Conservation (phyloP, 1,284 basidiomycete species). For the Fomitopsis betulina region DNA sequence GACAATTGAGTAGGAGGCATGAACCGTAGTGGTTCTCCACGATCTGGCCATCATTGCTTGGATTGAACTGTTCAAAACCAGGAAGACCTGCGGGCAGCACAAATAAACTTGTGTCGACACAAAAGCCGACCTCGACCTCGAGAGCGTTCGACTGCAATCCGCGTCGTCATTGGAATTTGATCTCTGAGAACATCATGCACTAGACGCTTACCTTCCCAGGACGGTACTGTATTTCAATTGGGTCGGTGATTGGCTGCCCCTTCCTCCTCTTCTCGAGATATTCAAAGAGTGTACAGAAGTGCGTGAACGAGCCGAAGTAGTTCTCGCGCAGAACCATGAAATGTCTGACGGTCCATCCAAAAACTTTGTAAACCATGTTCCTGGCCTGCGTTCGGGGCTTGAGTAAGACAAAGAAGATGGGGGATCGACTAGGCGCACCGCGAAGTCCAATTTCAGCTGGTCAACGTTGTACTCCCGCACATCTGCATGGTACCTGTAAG, state of each 20-base stretch:
- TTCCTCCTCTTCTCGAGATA: conserved; percentile 67
- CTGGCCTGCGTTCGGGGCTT: conserved; percentile 30
- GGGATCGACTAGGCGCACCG: conserved; percentile 39
- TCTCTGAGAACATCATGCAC: neutral
- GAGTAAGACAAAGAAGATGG: neutral
- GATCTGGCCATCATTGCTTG: conserved; percentile 17
- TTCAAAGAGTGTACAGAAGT: conserved; percentile 83
- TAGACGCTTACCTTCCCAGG: conserved; percentile 46
- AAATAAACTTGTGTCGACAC: conserved; percentile 50
- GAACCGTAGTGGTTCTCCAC: conserved; percentile 40
- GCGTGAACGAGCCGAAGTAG: conserved; percentile 89
- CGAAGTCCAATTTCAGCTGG: conserved; percentile 66
- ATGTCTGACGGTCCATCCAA: conserved; percentile 86
- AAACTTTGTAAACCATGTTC: conserved; percentile 60
- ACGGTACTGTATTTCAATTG: conserved; percentile 76
- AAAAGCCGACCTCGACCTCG: conserved; percentile 65
- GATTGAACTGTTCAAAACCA: conserved; percentile 48
- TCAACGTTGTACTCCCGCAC: conserved; percentile 72
- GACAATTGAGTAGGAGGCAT: conserved; percentile 53
- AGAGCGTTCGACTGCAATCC: conserved; percentile 68
- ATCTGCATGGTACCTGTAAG: conserved; percentile 71
- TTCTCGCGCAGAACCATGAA: conserved; percentile 87
- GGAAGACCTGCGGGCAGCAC: conserved; percentile 74
- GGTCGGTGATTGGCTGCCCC: conserved; percentile 70
- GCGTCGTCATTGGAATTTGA: neutral